These are phyloP conservation scores for Dactylonectria estremocensis DNA, from an alignment of 2,329 filamentous ascomycete genomes.

Conservation along the genomic window DNA sequence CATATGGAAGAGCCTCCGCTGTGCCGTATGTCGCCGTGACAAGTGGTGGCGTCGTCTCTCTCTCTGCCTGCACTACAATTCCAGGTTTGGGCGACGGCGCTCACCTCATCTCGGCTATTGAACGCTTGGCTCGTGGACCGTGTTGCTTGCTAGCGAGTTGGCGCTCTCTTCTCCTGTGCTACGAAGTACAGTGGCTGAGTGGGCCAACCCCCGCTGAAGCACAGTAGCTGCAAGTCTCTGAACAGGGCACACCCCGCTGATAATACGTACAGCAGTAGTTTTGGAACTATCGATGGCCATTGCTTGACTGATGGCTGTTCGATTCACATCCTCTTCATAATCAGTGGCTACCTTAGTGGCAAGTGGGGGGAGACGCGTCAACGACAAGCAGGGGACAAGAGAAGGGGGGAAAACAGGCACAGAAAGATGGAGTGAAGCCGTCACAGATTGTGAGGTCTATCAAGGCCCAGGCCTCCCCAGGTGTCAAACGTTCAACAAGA, in stretches of 20 bases:
- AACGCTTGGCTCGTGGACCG: slow-evolving; percentile 38
- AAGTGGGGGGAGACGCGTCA: slow-evolving; percentile 23
- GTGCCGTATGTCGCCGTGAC: background rate
- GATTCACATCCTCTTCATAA: no score
- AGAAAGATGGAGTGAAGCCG: background rate
- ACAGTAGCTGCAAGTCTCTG: background rate
- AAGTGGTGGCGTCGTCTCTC: background rate
- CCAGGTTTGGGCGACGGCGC: background rate
- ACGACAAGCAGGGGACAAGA: background rate
- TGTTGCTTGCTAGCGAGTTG: slow-evolving; percentile 19
- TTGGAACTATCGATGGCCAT: slow-evolving; percentile 5
- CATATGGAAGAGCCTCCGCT: slow-evolving; percentile 6
- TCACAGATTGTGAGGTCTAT: slow-evolving; percentile 14
- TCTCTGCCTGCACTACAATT: no score
- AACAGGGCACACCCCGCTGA: slow-evolving; percentile 10
- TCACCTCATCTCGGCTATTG: slow-evolving; percentile 44
- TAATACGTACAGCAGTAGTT: background rate
- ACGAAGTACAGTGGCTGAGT: background rate
- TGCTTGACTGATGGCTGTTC: slow-evolving; percentile 1
- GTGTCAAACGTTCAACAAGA: slow-evolving; percentile 9
- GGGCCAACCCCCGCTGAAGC: background rate
- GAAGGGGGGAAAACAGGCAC: background rate
- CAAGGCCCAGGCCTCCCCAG: slow-evolving; percentile 3
- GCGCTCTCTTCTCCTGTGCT: slow-evolving; percentile 1
- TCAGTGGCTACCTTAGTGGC: background rate